Evolutionary conservation across 495 filamentous ascomycete genomes (phyloP), one percentile per base, ranked within the genome.

Genomic region (Saxispiralis lemnorum): DNA sequence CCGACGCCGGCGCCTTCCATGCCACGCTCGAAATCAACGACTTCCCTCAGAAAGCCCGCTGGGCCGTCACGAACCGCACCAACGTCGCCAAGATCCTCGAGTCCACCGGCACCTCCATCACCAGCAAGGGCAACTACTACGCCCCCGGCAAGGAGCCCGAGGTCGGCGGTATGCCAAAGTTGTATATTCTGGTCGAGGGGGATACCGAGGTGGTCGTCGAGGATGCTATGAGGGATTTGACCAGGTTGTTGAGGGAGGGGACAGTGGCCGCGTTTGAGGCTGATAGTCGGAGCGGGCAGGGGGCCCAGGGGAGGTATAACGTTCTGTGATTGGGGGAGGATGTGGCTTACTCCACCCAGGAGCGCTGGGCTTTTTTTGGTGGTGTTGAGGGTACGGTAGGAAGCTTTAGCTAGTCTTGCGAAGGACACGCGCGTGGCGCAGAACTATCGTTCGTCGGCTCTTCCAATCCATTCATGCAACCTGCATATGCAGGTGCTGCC

Each of bases 61-160:
- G 89, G 89, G 88, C 85, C 16, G 89, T 99, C 61, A 99, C 89
- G 38, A 99, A 99, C 57, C 76, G 89, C 35, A 99, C 92, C 5
- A 99, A 99, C 53, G 89, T 99, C 44, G 89, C 89, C 48, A 95
- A 95, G 67, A 94, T 99, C 43, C 71, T 99, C 41, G 89, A 99
- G 58, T 73, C 82, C 6, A 93, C 85, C 1, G 89, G 86, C 30
- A 94, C 86, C 6, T 92, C 83, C 3, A 99, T 99, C 60, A 99
- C 89, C 0, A 95, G 84, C 35, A 99, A 99, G 63, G 89, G 89
- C 44, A 88, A 66, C 43, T 96, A 79, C 62, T 96, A 95, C 51
- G 60, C 78, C 1, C 38, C 76, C 1, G 89, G 87, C 41, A 93
- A 89, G 59, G 76, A 80, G 45, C 83, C 82, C 6, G 72, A 69